Evolutionary conservation across 768 basidiomycete species (phyloP).

Genomic region (Pholiota molesta): DNA sequence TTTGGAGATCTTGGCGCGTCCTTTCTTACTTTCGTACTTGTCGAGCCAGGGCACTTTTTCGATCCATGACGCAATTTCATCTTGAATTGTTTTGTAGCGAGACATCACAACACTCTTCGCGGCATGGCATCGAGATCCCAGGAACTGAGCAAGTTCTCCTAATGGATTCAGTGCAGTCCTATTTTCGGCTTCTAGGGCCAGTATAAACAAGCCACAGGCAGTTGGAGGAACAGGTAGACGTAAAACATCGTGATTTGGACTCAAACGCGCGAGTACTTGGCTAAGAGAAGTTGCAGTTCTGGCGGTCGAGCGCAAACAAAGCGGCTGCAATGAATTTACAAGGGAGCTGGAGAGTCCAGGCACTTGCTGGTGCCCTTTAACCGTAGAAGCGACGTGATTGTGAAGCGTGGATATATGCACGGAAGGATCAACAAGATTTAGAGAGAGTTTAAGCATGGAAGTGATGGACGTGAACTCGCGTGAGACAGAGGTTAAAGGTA

Average conservation of each 20-base stretch:
- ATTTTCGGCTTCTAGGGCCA: constrained; percentile 71
- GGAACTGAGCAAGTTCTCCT: constrained; percentile 55
- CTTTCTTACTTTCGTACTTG: constrained; percentile 50
- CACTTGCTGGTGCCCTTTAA: constrained; percentile 35
- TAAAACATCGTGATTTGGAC: constrained; percentile 37
- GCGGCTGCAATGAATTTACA: constrained; percentile 40
- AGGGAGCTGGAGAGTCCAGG: constrained; percentile 35
- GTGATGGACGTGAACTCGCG: constrained; percentile 58
- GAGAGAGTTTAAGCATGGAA: constrained; percentile 53
- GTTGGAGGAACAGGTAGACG: constrained; percentile 46
- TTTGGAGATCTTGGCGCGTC: constrained; percentile 63
- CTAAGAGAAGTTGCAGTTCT: constrained; percentile 51
- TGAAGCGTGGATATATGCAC: constrained; percentile 61
- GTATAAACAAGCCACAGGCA: constrained; percentile 71
- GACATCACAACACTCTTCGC: constrained; percentile 61
- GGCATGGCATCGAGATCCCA: constrained; percentile 54
- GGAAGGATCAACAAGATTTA: constrained; percentile 59
- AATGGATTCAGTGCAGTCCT: constrained; percentile 55
- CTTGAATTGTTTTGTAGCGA: constrained; percentile 69
- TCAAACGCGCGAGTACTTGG: constrained; percentile 41
- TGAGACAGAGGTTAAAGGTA: constrained; percentile 51
- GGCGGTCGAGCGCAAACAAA: constrained; percentile 44
- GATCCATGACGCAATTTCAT: constrained; percentile 60
- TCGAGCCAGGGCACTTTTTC: constrained; percentile 76
- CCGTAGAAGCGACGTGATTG: constrained; percentile 46